These are phyloP conservation scores for Salix suchowensis DNA, from an alignment of 345 rosid genomes.

Conservation along the genomic window DNA sequence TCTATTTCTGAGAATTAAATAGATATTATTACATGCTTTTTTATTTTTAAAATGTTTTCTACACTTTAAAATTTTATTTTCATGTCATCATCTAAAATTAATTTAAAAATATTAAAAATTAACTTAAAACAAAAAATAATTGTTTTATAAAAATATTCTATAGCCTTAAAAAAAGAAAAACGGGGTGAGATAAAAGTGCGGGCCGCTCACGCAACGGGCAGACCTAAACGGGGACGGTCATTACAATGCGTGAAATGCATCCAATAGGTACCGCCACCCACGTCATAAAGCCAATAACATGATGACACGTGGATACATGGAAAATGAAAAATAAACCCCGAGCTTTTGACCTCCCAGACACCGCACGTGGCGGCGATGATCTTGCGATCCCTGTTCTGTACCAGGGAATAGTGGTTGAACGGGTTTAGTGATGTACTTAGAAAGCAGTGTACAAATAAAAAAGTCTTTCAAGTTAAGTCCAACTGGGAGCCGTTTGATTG, in stretches of 20 bases:
- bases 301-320: neutral
- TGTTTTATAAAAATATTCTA: too few relatives aligned
- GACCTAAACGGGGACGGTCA: slow-evolving; percentile 9
- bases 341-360: slow-evolving; percentile 28
- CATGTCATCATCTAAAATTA: too few relatives aligned
- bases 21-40: too few relatives aligned
- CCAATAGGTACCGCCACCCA: slow-evolving; percentile 10
- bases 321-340: too few relatives aligned
- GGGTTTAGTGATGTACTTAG: neutral
- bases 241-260: slow-evolving; percentile 3
- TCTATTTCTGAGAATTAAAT: neutral
- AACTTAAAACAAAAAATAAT: too few relatives aligned
- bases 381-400: neutral
- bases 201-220: slow-evolving; percentile 30
- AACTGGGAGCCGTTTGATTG: neutral
- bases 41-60: too few relatives aligned
- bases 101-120: too few relatives aligned
- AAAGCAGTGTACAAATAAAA: neutral
- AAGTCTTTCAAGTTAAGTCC: neutral
- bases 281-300: slow-evolving; percentile 4
- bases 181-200: neutral
- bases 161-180: too few relatives aligned
- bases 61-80: too few relatives aligned
- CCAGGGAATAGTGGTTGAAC: neutral
- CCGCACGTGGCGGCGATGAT: slow-evolving; percentile 37